A percentile compares a stretch with the other conserved stretches of the same genome.
These are phyloP conservation scores for Phlebiopsis flavidoalba DNA, from an alignment of 768 basidiomycete species.

Conservation along the genomic window DNA sequence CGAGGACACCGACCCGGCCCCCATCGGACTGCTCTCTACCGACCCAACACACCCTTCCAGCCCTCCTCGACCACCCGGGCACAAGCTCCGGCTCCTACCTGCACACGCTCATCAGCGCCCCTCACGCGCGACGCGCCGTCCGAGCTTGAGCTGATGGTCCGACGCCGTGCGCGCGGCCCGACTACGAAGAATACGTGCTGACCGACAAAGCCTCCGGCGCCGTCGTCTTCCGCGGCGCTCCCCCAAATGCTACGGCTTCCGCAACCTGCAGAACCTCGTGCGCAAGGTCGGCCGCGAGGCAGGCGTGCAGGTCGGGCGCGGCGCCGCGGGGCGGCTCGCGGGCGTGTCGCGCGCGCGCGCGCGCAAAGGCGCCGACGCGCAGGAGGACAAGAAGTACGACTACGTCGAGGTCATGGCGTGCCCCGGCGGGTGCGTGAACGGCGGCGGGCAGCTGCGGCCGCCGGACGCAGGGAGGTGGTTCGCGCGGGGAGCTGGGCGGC, in stretches of 20 bases:
- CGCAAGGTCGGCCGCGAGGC: constrained; percentile 85
- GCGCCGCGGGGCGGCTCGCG: constrained; percentile 52
- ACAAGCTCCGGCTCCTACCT: constrained; percentile 93
- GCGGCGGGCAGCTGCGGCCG: constrained; percentile 76
- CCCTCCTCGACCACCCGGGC: constrained; percentile 73
- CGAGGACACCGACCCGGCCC: neutral
- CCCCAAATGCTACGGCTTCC: constrained; percentile 95
- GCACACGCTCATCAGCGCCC: constrained; percentile 63
- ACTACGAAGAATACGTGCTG: constrained; percentile 74
- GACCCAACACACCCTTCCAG: constrained; percentile 47
- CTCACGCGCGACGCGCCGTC: constrained; percentile 34
- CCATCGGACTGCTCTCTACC: neutral
- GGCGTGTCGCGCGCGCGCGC: constrained; percentile 23
- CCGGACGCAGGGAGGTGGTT: constrained; percentile 67
- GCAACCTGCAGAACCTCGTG: constrained; percentile 96
- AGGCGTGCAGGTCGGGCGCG: constrained; percentile 66
- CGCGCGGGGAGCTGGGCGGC: constrained; percentile 55
- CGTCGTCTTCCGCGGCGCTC: constrained; percentile 86
- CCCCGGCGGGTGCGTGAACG: constrained; percentile 95
- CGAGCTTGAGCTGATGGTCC: constrained; percentile 46
- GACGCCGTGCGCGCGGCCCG: constrained; percentile 57
- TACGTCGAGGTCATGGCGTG: constrained; percentile 99
- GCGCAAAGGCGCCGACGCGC: constrained; percentile 16
- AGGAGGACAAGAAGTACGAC: constrained; percentile 55
- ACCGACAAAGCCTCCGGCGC: constrained; percentile 40